phyloP scores from a whole-genome alignment of 2,329 filamentous ascomycete species.

The Sclerotinia spermophila region DNA sequence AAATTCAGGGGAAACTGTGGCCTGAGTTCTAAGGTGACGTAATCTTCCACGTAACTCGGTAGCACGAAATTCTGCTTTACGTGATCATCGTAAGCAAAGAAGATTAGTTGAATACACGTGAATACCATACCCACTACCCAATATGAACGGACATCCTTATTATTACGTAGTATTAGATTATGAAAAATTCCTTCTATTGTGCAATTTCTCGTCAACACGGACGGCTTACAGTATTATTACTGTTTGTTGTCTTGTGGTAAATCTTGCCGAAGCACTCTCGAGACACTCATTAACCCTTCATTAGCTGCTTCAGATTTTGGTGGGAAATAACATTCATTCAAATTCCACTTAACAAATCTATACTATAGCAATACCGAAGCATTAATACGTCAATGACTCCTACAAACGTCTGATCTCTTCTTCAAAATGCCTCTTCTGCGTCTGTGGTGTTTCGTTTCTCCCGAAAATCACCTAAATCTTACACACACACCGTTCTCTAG shows the following conservation, averaged over 20 bases:
- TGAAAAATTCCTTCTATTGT: not conserved
- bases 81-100: not conserved
- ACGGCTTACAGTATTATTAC: too few relatives aligned
- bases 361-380: not conserved
- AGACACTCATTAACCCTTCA: not conserved
- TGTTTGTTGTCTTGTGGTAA: not conserved
- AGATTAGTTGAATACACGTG: not conserved
- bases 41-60: not conserved
- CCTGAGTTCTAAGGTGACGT: not conserved
- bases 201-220: not conserved
- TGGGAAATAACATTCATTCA: not conserved
- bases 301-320: slow-evolving; percentile 4
- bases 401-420: not conserved
- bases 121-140: too few relatives aligned
- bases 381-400: not conserved
- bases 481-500: not conserved
- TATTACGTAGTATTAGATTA: too few relatives aligned
- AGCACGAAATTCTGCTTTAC: not conserved
- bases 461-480: not conserved
- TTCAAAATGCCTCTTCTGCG: not conserved
- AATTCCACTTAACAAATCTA: not conserved
- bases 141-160: not conserved
- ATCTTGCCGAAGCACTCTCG: not conserved
- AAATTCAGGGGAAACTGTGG: not conserved
- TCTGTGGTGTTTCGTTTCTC: not conserved